Evolutionary conservation across 305 asterid genomes (phyloP).

Genomic region (Fraxinus paxiana): DNA sequence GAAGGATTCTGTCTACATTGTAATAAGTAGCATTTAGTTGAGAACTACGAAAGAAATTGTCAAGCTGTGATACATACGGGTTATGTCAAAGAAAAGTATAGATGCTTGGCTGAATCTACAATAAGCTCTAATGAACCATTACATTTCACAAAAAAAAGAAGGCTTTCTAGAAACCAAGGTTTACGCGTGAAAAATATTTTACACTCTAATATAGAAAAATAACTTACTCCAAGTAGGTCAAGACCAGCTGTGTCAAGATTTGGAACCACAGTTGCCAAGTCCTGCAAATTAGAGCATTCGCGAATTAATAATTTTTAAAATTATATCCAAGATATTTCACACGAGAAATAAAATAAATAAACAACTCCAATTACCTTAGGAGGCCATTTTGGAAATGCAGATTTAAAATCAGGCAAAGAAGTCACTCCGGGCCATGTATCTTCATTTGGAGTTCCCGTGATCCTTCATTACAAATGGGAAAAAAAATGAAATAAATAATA

Average conservation of each 20-base stretch:
- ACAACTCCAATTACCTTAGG: conserved; percentile 47
- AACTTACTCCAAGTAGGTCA: conserved; percentile 89
- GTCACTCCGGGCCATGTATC: conserved; percentile 95
- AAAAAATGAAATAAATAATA: conserved; percentile 2
- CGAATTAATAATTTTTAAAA: not conserved
- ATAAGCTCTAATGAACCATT: not conserved
- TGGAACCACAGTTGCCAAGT: conserved; percentile 71
- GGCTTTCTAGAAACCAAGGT: not conserved
- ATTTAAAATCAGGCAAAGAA: conserved; percentile 83
- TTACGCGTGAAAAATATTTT: not conserved
- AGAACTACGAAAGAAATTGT: not conserved
- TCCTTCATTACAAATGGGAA: conserved; percentile 39
- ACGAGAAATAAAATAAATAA: not conserved
- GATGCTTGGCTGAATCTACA: not conserved
- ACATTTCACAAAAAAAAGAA: not conserved
- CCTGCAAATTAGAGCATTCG: conserved; percentile 43
- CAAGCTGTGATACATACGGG: not conserved
- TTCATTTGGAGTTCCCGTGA: conserved; percentile 92
- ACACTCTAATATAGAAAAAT: not conserved
- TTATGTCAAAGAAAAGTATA: not conserved
- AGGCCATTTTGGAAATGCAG: conserved; percentile 90
- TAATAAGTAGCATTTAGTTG: not conserved
- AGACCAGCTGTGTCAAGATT: conserved; percentile 73
- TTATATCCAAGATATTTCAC: conserved; percentile 4
- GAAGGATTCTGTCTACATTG: not conserved